Conservation (phyloP, 345 rosid species). For the Barbarea vulgaris region DNA sequence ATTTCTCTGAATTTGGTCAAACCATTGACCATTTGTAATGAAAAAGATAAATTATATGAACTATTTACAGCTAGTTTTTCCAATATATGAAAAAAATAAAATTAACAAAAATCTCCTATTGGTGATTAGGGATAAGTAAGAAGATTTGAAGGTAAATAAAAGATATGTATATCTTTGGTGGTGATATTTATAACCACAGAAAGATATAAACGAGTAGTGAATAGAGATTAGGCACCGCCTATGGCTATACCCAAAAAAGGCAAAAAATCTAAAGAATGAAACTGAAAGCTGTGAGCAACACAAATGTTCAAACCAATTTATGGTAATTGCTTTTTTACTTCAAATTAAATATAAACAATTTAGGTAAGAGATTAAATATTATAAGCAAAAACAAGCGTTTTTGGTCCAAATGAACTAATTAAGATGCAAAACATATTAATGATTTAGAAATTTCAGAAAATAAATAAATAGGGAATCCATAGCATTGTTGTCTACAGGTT, state of each 20-base stretch:
- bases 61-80: neutral
- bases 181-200: constrained; percentile 22
- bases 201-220: constrained; percentile 18
- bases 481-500: constrained; percentile 29
- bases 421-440: neutral
- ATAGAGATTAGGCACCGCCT: constrained; percentile 36
- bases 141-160: neutral
- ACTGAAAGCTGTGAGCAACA: constrained; percentile 21
- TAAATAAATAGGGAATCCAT: constrained; percentile 25
- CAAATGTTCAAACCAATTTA: neutral
- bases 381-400: neutral
- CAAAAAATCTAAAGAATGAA: constrained; percentile 3
- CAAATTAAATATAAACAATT: neutral
- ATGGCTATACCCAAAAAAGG: constrained; percentile 14
- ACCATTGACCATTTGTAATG: neutral
- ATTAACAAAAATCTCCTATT: neutral
- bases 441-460: neutral
- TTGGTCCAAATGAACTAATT: neutral
- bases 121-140: neutral
- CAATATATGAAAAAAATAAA: neutral
- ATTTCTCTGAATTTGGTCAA: neutral
- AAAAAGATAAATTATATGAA: neutral
- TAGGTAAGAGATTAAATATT: neutral
- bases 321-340: neutral
- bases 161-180: constrained; percentile 6